phyloP scores from a whole-genome alignment of 2,329 filamentous ascomycete genomes.

The Fusarium subtropicale region DNA sequence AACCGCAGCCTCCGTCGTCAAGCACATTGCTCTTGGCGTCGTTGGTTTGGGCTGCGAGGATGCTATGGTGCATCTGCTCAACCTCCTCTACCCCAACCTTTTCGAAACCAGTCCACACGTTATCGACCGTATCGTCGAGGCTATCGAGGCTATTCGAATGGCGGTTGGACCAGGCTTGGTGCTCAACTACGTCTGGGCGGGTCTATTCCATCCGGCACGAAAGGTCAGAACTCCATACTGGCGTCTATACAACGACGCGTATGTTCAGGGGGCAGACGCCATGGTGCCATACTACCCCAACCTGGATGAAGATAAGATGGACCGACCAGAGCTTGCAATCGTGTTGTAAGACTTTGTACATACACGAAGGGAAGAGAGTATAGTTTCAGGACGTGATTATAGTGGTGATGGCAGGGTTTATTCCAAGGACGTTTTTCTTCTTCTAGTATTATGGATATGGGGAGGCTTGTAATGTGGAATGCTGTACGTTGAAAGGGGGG shows the following conservation, averaged over 20 bases:
- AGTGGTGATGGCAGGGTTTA: constrained; percentile 21
- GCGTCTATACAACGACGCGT: constrained; percentile 96
- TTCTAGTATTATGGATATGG: constrained; percentile 24
- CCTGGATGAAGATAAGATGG: constrained; percentile 81
- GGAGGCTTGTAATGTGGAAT: constrained; percentile 46
- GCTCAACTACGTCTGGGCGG: constrained; percentile 98
- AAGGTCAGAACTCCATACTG: constrained; percentile 97
- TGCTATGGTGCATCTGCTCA: constrained; percentile 97
- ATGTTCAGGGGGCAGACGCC: constrained; percentile 90
- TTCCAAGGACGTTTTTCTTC: constrained; percentile 19
- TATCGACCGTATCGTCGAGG: constrained; percentile 97
- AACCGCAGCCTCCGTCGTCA: constrained; percentile 95
- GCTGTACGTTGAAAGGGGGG: constrained; percentile 41
- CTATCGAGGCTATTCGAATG: constrained; percentile 94
- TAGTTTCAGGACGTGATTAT: constrained; percentile 20
- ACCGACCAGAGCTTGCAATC: constrained; percentile 84
- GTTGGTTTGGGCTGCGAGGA: constrained; percentile 97
- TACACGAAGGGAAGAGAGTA: constrained; percentile 8
- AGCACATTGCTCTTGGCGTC: constrained; percentile 97
- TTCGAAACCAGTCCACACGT: constrained; percentile 99
- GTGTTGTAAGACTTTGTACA: constrained; percentile 69
- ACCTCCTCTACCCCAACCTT: constrained; percentile 94
- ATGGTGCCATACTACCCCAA: constrained; percentile 98
- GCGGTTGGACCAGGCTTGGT: constrained; percentile 91
- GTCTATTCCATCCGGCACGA: constrained; percentile 94